Conservation (phyloP, 2,329 filamentous ascomycete genomes). For the Beauveria australis region DNA sequence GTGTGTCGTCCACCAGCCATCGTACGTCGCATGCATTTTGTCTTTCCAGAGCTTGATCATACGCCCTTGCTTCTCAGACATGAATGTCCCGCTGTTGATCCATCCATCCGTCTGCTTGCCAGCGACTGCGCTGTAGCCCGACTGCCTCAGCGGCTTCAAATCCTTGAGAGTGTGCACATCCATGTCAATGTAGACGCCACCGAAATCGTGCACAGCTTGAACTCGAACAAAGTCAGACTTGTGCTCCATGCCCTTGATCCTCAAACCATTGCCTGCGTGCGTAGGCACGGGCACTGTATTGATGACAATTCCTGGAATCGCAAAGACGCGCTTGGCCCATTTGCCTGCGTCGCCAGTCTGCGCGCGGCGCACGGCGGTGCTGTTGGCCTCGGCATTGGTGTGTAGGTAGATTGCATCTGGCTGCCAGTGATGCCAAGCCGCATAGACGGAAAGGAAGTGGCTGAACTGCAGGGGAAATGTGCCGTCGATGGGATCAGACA, state of each 20-base stretch:
- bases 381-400: constrained; percentile 17
- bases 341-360: constrained; percentile 12
- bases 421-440: constrained; percentile 15
- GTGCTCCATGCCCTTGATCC: constrained; percentile 15
- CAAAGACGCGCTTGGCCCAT: constrained; percentile 19
- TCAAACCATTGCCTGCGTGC: constrained; percentile 13
- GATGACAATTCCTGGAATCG: constrained; percentile 15
- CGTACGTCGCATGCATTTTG: constrained; percentile 20
- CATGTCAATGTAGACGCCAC: constrained; percentile 18
- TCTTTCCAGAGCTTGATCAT: constrained; percentile 17
- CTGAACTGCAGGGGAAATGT: constrained; percentile 18
- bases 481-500: constrained; percentile 12
- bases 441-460: constrained; percentile 19
- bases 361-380: constrained; percentile 25
- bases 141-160: constrained; percentile 11
- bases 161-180: constrained; percentile 16
- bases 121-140: constrained; percentile 11
- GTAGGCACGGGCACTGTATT: constrained; percentile 24
- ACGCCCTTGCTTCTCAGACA: constrained; percentile 14
- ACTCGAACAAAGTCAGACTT: constrained; percentile 18
- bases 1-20: constrained; percentile 22
- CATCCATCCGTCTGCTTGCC: constrained; percentile 14
- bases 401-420: constrained; percentile 20
- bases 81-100: constrained; percentile 19
- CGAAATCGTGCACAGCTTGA: constrained; percentile 15